Conservation (phyloP, 208 protist genomes). For the Phytomonas serpens region DNA sequence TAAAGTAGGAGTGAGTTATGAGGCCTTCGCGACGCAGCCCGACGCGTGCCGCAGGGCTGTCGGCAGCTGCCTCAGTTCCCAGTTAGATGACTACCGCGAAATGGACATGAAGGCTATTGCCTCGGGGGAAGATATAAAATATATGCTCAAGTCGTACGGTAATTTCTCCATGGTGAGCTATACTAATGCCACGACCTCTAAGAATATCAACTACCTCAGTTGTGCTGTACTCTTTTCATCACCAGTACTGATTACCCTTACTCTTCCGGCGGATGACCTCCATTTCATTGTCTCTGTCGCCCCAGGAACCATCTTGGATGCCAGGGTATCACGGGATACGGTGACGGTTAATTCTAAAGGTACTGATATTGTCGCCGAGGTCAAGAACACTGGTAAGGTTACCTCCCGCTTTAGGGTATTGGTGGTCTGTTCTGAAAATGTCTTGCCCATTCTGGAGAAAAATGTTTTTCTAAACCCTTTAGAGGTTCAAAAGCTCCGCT, state of each 20-base stretch:
- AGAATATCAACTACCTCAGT: slow-evolving; percentile 38
- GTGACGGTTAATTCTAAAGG: slow-evolving; percentile 35
- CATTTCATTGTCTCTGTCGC: slow-evolving; percentile 62
- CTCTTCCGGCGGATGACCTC: slow-evolving; percentile 64
- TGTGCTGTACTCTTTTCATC: slow-evolving; percentile 35
- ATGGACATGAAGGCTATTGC: slow-evolving; percentile 35
- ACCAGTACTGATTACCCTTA: slow-evolving; percentile 57
- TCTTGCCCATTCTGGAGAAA: slow-evolving; percentile 60
- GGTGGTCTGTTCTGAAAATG: slow-evolving; percentile 25
- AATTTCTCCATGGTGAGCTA: slow-evolving; percentile 26
- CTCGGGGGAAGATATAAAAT: slow-evolving; percentile 27
- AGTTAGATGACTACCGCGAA: slow-evolving; percentile 73
- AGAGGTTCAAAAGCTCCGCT: slow-evolving; percentile 17
- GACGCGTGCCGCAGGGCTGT: slow-evolving; percentile 41
- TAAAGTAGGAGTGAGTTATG: slow-evolving; percentile 86
- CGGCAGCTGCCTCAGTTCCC: slow-evolving; percentile 71
- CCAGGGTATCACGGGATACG: slow-evolving; percentile 21
- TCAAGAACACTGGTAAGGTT: slow-evolving; percentile 55
- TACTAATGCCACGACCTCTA: slow-evolving; percentile 3
- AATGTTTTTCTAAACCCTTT: slow-evolving; percentile 26
- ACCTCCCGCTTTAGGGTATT: slow-evolving; percentile 45
- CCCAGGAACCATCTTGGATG: slow-evolving; percentile 41
- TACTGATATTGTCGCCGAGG: slow-evolving; percentile 34
- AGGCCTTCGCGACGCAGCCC: slow-evolving; percentile 70
- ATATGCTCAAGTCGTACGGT: slow-evolving; percentile 58